phyloP scores from a whole-genome alignment of 257 asterid species.

The Orobanche coerulescens region DNA sequence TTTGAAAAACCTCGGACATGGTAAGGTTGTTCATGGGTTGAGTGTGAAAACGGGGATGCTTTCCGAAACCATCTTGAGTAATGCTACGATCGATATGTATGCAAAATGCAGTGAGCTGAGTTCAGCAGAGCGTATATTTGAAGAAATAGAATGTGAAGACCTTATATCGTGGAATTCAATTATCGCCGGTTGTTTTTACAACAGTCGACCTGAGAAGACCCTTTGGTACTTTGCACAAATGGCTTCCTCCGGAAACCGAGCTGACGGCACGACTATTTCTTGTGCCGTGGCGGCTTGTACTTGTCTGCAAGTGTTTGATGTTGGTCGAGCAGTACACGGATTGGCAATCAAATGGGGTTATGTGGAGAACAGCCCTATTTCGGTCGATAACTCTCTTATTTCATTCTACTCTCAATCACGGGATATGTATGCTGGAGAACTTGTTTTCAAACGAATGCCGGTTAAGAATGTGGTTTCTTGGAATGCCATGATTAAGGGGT shows the following conservation, averaged over 20 bases:
- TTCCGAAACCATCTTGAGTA: conserved; percentile 34
- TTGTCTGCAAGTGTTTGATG: conserved; percentile 30
- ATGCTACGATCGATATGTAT: conserved; percentile 46
- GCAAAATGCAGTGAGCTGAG: conserved; percentile 49
- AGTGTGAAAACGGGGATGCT: conserved; percentile 48
- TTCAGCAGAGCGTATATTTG: conserved; percentile 42
- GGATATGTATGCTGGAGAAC: conserved; percentile 34
- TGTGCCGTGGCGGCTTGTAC: conserved; percentile 55
- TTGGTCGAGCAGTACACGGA: conserved; percentile 45
- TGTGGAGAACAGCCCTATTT: conserved; percentile 25
- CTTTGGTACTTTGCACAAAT: conserved; percentile 39
- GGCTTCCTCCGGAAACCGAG: conserved; percentile 29
- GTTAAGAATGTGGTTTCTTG: conserved; percentile 50
- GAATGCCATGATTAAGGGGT: conserved; percentile 64
- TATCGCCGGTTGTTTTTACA: conserved; percentile 41
- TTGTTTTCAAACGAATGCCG: conserved; percentile 33
- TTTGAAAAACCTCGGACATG: conserved; percentile 27
- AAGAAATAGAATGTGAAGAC: conserved; percentile 35
- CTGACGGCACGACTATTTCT: conserved; percentile 46
- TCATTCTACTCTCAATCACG: conserved; percentile 43
- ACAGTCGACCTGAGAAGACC: conserved; percentile 33
- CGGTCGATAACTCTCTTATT: conserved; percentile 57
- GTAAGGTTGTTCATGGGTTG: conserved; percentile 44
- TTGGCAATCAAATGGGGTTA: conserved; percentile 43
- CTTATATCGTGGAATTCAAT: conserved; percentile 55